Conservation (phyloP, 441 rosid genomes). For the Pelargonium fulgidum region DNA sequence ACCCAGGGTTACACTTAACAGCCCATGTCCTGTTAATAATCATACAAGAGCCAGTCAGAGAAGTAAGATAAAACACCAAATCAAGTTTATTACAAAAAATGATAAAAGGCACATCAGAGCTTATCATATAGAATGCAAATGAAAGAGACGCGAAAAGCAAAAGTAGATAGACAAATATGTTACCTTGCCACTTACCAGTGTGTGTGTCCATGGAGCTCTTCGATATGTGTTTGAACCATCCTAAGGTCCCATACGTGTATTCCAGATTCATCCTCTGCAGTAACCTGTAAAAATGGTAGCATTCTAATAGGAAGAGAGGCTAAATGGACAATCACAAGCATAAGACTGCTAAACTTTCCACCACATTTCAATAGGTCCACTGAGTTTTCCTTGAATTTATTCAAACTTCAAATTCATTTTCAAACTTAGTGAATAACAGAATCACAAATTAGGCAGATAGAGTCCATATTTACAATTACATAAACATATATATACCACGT, state of each 20-base stretch:
- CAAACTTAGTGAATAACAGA: background rate
- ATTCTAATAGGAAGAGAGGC: constrained; percentile 10
- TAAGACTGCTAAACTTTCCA: too few species aligned
- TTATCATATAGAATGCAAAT: too few species aligned
- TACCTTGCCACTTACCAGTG: constrained; percentile 51
- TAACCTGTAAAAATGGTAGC: constrained; percentile 37
- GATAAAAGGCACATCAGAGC: background rate
- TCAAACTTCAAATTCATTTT: background rate
- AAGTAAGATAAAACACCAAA: constrained; percentile 17
- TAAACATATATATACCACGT: too few species aligned
- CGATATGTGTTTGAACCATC: constrained; percentile 60
- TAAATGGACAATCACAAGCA: background rate
- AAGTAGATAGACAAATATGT: constrained; percentile 4
- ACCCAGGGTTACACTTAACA: constrained; percentile 76
- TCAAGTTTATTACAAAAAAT: constrained; percentile 19
- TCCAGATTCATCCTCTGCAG: constrained; percentile 86
- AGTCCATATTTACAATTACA: too few species aligned
- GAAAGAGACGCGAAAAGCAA: too few species aligned
- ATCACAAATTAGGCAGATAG: too few species aligned
- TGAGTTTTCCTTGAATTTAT: background rate
- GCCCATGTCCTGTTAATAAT: constrained; percentile 84
- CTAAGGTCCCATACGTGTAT: constrained; percentile 86
- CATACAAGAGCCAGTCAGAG: constrained; percentile 17
- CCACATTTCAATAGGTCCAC: too few species aligned
- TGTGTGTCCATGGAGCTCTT: constrained; percentile 78